A percentile compares a stretch with the other conserved stretches of the same genome.
Conservation (phyloP, 2,329 filamentous ascomycete species). For the Zymoseptoria pseudotritici region DNA sequence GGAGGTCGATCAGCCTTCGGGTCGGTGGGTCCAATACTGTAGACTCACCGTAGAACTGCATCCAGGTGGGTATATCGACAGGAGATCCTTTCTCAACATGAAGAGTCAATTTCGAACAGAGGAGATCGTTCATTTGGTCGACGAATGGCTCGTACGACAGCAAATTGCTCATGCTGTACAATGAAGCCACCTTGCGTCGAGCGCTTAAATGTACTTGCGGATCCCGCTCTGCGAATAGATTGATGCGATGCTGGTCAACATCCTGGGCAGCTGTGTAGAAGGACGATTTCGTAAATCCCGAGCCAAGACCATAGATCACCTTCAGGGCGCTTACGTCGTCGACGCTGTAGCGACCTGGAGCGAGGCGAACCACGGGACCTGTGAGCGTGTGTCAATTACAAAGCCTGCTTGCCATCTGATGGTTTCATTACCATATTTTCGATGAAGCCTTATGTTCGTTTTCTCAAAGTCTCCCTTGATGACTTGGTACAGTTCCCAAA, state of each 20-base stretch:
- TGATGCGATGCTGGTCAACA: conserved; percentile 30
- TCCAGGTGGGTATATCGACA: conserved; percentile 33
- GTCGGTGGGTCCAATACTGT: neutral
- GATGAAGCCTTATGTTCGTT: conserved; percentile 24
- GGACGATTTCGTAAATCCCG: conserved; percentile 34
- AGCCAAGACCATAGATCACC: conserved; percentile 32
- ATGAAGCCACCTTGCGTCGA: conserved; percentile 28
- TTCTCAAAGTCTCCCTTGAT: conserved; percentile 27
- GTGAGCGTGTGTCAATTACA: too few species aligned
- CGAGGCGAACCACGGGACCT: conserved; percentile 24
- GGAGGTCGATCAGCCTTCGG: neutral
- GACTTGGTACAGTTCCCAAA: conserved; percentile 21
- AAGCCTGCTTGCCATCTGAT: too few species aligned
- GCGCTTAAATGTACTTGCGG: conserved; percentile 32
- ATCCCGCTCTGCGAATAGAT: conserved; percentile 34
- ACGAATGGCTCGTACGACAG: conserved; percentile 35
- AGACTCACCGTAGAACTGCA: conserved; percentile 33
- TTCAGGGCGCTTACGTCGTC: conserved; percentile 26
- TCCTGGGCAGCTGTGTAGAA: conserved; percentile 37
- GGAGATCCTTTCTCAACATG: conserved; percentile 13
- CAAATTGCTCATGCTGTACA: conserved; percentile 33
- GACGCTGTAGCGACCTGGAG: conserved; percentile 27
- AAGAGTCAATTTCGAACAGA: conserved; percentile 29
- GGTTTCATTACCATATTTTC: conserved; percentile 17
- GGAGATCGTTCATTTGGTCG: conserved; percentile 30